Percentiles rank a stretch among this genome's conserved stretches.
Evolutionary conservation across 108 stramenopile species (phyloP).

Genomic region (Thalassiosira profunda): DNA sequence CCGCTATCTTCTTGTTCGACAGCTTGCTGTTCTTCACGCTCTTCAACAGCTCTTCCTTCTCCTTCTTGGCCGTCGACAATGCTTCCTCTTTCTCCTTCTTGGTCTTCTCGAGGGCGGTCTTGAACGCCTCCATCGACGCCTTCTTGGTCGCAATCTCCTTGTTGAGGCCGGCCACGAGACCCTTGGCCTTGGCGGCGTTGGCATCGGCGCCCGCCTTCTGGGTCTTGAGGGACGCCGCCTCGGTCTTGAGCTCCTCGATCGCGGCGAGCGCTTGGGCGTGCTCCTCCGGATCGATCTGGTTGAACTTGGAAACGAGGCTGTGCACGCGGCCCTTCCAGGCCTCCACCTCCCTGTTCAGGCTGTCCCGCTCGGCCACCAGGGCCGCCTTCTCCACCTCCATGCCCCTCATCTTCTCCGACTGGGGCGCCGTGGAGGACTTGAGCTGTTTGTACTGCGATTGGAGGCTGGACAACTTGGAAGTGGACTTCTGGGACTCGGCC

Average conservation of each 20-base stretch:
- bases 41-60: constrained; percentile 40
- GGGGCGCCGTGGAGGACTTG: constrained; percentile 55
- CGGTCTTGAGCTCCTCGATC: constrained; percentile 57
- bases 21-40: constrained; percentile 14
- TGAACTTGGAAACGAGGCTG: constrained; percentile 85
- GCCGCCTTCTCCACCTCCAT: constrained; percentile 71
- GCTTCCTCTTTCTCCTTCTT: constrained; percentile 50
- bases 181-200: constrained; percentile 67
- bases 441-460: constrained; percentile 45
- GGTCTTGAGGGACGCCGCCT: constrained; percentile 49
- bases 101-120: constrained; percentile 54
- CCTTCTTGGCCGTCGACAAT: constrained; percentile 36
- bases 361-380: constrained; percentile 80
- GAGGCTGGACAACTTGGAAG: constrained; percentile 34
- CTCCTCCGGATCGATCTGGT: constrained; percentile 91
- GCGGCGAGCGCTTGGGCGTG: constrained; percentile 70
- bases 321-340: constrained; percentile 90
- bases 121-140: constrained; percentile 51
- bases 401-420: constrained; percentile 41
- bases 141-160: constrained; percentile 62
- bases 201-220: constrained; percentile 63
- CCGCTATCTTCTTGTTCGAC: constrained; percentile 25
- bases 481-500: constrained; percentile 60
- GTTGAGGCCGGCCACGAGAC: constrained; percentile 62
- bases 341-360: constrained; percentile 77